These are phyloP conservation scores for Ustilago nuda DNA, from an alignment of 1,284 basidiomycete genomes.

Conservation along the genomic window DNA sequence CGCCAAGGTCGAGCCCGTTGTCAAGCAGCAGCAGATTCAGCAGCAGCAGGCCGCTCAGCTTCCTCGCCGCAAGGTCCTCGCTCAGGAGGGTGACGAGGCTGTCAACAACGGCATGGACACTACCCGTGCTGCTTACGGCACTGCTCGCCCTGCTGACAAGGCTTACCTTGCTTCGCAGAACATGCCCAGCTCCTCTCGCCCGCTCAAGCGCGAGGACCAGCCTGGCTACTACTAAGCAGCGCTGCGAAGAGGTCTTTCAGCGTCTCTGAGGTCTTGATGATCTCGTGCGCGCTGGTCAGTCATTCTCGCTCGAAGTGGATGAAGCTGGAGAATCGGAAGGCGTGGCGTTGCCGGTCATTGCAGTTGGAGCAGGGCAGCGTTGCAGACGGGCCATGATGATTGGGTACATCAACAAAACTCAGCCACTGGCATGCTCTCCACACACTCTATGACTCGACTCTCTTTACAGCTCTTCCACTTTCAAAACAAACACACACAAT, in stretches of 20 bases:
- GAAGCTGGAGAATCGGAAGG: conserved; percentile 1
- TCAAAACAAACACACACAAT: conserved; percentile 12
- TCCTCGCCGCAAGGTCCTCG: conserved; percentile 67
- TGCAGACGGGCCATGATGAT: background rate
- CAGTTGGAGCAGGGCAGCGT: background rate
- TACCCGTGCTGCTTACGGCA: conserved; percentile 52
- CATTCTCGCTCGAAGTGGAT: background rate
- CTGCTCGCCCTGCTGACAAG: conserved; percentile 50
- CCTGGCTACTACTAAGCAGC: conserved; percentile 49
- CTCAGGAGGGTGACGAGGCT: conserved; percentile 55
- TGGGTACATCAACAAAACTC: background rate
- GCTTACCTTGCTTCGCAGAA: conserved; percentile 51
- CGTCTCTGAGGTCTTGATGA: conserved; percentile 4
- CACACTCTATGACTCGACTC: conserved; percentile 1
- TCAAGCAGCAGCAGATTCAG: conserved; percentile 50
- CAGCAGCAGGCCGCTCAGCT: conserved; percentile 60
- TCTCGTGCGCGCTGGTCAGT: conserved; percentile 7
- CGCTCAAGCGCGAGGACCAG: conserved; percentile 54
- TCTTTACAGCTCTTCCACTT: background rate
- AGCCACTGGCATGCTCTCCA: background rate
- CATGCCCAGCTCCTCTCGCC: conserved; percentile 44
- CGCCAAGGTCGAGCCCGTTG: conserved; percentile 49
- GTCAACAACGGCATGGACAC: conserved; percentile 55
- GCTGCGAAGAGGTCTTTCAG: conserved; percentile 4
- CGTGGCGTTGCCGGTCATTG: conserved; percentile 1